Percentiles rank a stretch among this genome's conserved stretches.
Evolutionary conservation across 345 rosid species (phyloP).

Genomic region (Salix dunnii): DNA sequence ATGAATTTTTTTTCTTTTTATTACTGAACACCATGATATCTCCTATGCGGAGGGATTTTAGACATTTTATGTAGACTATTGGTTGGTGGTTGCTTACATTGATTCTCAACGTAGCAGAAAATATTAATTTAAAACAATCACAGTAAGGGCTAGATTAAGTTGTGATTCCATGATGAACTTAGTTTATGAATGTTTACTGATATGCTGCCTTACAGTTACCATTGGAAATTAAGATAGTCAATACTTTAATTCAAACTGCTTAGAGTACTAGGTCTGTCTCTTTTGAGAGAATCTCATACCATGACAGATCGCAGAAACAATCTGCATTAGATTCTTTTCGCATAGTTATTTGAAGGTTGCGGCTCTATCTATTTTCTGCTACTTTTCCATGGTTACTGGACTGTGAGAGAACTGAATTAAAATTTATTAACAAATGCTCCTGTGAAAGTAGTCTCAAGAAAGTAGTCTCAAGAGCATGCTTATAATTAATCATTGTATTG

Average conservation of each 20-base stretch:
- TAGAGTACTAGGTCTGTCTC: neutral
- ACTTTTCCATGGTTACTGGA: neutral
- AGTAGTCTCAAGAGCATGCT: neutral
- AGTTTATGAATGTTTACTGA: too few species aligned
- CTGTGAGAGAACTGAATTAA: neutral
- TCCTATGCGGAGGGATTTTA: slow-evolving; percentile 91
- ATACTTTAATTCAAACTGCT: neutral
- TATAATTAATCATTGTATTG: neutral
- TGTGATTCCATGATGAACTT: neutral
- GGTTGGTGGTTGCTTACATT: neutral
- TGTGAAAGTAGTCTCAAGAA: neutral
- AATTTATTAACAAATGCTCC: neutral
- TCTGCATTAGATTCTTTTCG: neutral
- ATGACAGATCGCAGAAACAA: neutral
- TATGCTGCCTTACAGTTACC: too few species aligned
- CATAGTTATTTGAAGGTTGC: neutral
- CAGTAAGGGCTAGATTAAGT: neutral
- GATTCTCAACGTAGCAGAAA: neutral
- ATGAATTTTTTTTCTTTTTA: slow-evolving; percentile 74
- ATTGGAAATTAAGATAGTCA: too few species aligned
- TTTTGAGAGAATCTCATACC: neutral
- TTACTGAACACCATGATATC: slow-evolving; percentile 62
- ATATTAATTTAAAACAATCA: neutral
- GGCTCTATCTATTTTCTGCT: too few species aligned
- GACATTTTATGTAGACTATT: slow-evolving; percentile 24